Percentiles rank a stretch among this genome's conserved stretches.
phyloP scores from a whole-genome alignment of 2,329 filamentous ascomycete species.

The Trichoderma brevicompactum region DNA sequence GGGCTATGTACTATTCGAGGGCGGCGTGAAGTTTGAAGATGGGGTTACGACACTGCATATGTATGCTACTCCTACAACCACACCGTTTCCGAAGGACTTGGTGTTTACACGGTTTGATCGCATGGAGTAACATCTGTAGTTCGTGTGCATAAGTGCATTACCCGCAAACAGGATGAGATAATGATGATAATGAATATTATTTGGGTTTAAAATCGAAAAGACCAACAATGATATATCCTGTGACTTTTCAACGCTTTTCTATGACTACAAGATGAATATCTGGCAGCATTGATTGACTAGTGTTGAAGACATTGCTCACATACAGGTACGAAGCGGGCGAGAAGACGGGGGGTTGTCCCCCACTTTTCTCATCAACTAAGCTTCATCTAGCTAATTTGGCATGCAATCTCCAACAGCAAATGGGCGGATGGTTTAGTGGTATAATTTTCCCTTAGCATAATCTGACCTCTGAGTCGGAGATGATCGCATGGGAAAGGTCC shows the following conservation, averaged over 20 bases:
- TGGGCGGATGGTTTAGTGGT: slow-evolving; percentile 32
- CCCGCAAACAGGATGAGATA: background rate
- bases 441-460: slow-evolving; percentile 32
- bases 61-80: background rate
- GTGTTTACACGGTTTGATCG: background rate
- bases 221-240: too few species aligned
- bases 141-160: background rate
- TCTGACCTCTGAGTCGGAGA: background rate
- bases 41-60: background rate
- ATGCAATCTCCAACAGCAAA: background rate
- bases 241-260: too few species aligned
- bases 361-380: too few species aligned
- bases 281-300: too few species aligned
- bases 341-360: too few species aligned
- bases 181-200: too few species aligned
- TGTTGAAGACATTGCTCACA: too few species aligned
- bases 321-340: too few species aligned
- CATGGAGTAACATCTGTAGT: background rate
- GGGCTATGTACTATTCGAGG: slow-evolving; percentile 2
- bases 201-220: too few species aligned
- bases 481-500: slow-evolving; percentile 30
- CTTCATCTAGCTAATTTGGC: slow-evolving; percentile 1
- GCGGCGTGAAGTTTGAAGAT: background rate
- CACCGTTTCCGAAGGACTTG: background rate
- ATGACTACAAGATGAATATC: too few species aligned